Evolutionary conservation across 148 eudicot genomes (phyloP), one percentile per base, ranked within the genome.

Genomic region (Agrostemma githago): DNA sequence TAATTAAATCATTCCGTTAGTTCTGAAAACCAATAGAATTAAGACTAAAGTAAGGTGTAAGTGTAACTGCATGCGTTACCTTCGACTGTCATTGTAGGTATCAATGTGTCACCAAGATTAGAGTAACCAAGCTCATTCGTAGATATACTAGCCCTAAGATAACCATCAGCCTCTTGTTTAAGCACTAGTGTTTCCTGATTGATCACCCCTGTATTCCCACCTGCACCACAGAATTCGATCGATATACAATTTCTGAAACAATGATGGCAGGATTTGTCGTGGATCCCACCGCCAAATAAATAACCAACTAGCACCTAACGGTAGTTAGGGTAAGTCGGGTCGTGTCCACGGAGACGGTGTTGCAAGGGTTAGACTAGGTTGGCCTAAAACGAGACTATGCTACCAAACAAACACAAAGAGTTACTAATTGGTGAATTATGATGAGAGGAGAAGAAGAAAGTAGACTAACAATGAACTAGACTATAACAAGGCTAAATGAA

Each of bases 121-220:
- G 16, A 34, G 5, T 19, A 68, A 68, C 16, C 46, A 39, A 9
- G 71, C 71, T 68, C 57, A 19, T n/a, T 53, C 4, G 16, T 3
- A 10, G 57, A 46, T 2, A 3, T 4, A n/a, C 48, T 6, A 10
- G 70, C 48, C 16, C 26, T 10, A 66, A 6, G 21, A 41, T 21
- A 66, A 66, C 10, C 42, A 14, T n/a, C 70, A 66, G 42, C 51
- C 48, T 66, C 70, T 41, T 41, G 70, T 14, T 66, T 41, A 4
- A 6, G 41, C 43, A 5, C 67, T 42, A 2, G 12, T 21, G 43
- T 4, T 66, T 66, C 53, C 53, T 41, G 14, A 66, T 16, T 41
- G 2, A 1, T 42, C 17, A 14, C 5, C 42, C 34, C 8, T 26
- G 8, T 17, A 41, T 66, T 66, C 12, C 3, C 20, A 66, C 34